These are phyloP conservation scores for Fusarium nematophilum DNA, from an alignment of 2,329 filamentous ascomycete species.

Conservation along the genomic window DNA sequence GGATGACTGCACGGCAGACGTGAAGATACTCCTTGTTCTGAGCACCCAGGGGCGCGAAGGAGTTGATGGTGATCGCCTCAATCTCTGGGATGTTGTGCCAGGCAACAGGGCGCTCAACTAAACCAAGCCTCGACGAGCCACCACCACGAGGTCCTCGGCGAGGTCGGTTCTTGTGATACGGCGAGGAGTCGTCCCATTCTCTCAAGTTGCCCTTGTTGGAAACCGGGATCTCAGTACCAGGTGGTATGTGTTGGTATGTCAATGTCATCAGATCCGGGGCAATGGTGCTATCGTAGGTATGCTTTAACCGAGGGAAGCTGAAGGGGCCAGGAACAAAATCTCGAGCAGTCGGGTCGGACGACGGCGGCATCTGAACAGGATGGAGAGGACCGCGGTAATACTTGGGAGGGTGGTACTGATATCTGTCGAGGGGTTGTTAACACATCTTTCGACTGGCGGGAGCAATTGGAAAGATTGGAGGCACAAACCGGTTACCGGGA, in stretches of 20 bases:
- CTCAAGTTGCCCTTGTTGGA: constrained; percentile 74
- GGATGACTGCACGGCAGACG: constrained; percentile 84
- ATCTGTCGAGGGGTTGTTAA: constrained; percentile 65
- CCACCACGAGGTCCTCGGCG: constrained; percentile 86
- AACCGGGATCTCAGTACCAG: constrained; percentile 70
- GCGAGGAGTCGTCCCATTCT: constrained; percentile 88
- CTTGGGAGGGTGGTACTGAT: constrained; percentile 93
- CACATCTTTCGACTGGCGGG: neutral
- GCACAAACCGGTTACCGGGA: constrained; percentile 59
- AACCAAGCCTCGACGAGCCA: constrained; percentile 69
- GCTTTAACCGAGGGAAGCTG: constrained; percentile 84
- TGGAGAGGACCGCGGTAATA: constrained; percentile 95
- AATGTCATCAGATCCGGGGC: constrained; percentile 89
- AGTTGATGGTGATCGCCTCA: constrained; percentile 82
- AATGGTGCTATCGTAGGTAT: constrained; percentile 90
- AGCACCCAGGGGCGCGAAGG: constrained; percentile 75
- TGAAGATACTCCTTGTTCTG: constrained; percentile 81
- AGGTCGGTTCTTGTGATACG: constrained; percentile 93
- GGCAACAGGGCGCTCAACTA: constrained; percentile 78
- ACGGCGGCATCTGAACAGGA: constrained; percentile 88
- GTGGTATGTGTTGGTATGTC: constrained; percentile 86
- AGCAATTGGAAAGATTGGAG: neutral
- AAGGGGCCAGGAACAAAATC: constrained; percentile 93
- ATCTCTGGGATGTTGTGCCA: constrained; percentile 90
- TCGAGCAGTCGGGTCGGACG: constrained; percentile 88